phyloP scores from a whole-genome alignment of 805 yeast species.

The Schwanniomyces vanrijiae region DNA sequence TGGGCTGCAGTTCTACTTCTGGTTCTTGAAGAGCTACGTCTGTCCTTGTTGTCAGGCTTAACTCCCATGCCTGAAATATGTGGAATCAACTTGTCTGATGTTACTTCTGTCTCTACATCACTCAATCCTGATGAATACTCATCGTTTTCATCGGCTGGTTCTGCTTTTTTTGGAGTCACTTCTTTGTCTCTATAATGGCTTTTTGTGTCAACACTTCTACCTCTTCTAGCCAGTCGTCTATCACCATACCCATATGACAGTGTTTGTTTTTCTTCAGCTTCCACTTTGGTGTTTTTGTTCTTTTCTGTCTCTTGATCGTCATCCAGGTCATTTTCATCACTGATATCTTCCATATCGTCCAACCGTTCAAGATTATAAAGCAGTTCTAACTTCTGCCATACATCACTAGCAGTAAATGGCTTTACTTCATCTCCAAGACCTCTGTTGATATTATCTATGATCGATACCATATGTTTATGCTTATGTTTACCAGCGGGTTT shows the following conservation, averaged over 20 bases:
- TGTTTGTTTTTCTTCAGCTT: conserved; percentile 7
- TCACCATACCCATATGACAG: background rate
- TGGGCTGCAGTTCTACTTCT: conserved; percentile 4
- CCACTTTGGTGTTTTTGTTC: background rate
- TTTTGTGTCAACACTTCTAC: background rate
- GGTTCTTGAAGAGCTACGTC: conserved; percentile 3
- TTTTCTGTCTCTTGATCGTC: conserved; percentile 15
- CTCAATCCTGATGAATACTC: conserved; percentile 12
- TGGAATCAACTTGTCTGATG: conserved; percentile 5
- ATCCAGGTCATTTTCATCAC: conserved; percentile 13
- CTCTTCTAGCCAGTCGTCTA: conserved; percentile 1
- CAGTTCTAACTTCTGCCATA: conserved; percentile 55
- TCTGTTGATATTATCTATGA: conserved; percentile 41
- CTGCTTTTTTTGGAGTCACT: background rate
- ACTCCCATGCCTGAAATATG: background rate
- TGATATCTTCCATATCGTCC: conserved; percentile 50
- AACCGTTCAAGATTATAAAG: conserved; percentile 59
- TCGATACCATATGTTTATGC: conserved; percentile 41
- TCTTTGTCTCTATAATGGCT: conserved; percentile 4
- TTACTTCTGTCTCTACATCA: conserved; percentile 8
- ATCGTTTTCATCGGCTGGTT: conserved; percentile 4
- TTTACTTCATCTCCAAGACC: conserved; percentile 14
- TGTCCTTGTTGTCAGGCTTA: background rate
- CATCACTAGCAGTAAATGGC: conserved; percentile 45
- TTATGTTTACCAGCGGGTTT: conserved; percentile 65